phyloP scores from a whole-genome alignment of 2,329 filamentous ascomycete species.

The Rhytidhysteron rufulum region DNA sequence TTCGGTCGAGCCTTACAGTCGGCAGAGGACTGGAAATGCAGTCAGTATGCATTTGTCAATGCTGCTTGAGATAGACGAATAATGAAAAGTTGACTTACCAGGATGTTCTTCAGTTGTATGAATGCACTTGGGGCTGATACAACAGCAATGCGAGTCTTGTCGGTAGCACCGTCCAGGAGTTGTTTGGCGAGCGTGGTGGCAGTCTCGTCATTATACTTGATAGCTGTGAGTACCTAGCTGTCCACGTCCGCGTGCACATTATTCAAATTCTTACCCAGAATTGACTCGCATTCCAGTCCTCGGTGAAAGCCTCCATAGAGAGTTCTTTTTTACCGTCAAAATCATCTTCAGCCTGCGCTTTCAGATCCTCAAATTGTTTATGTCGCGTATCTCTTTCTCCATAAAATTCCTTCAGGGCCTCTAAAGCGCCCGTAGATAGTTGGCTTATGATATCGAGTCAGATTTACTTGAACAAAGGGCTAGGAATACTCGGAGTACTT shows the following conservation, averaged over 20 bases:
- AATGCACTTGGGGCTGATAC: slow-evolving; percentile 76
- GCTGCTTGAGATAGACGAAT: slow-evolving; percentile 3
- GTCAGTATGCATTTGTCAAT: not conserved
- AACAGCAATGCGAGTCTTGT: slow-evolving; percentile 60
- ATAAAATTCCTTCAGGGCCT: slow-evolving; percentile 71
- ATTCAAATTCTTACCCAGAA: slow-evolving; percentile 63
- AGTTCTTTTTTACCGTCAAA: slow-evolving; percentile 39
- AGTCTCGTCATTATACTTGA: slow-evolving; percentile 68
- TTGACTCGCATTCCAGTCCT: slow-evolving; percentile 81
- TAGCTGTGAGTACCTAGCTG: slow-evolving; percentile 1
- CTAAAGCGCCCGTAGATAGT: slow-evolving; percentile 64
- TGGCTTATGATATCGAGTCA: slow-evolving; percentile 41
- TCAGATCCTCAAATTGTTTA: slow-evolving; percentile 66
- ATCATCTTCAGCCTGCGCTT: slow-evolving; percentile 56
- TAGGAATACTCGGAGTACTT: too few species aligned
- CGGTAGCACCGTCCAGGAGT: slow-evolving; percentile 59
- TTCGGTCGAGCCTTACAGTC: slow-evolving; percentile 44
- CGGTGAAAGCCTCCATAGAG: slow-evolving; percentile 67
- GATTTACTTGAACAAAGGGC: not conserved
- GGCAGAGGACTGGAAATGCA: slow-evolving; percentile 6
- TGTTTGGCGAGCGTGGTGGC: slow-evolving; percentile 61
- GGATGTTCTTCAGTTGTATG: slow-evolving; percentile 67
- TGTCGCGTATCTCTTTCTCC: slow-evolving; percentile 64
- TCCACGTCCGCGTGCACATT: not conserved
- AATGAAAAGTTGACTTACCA: slow-evolving; percentile 43